Evolutionary conservation across 106 monocot species (phyloP), one percentile per base, ranked within the genome.

Genomic region (Chionographis japonica): DNA sequence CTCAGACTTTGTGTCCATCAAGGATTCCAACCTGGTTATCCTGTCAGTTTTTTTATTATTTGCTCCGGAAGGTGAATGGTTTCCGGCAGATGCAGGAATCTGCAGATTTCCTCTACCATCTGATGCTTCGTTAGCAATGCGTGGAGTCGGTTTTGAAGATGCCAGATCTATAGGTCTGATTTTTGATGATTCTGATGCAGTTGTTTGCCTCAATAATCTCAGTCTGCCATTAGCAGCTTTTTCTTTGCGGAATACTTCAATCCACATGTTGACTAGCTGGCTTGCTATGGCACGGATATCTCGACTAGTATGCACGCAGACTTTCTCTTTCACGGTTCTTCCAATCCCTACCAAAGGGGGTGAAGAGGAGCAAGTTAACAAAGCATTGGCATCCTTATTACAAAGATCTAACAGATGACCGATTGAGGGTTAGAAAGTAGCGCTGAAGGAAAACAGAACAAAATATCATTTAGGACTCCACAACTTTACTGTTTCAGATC

Each of bases 271-370:
- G 57, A 98, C 90, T 16, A 98, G 83, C 63, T 98, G 97, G 69
- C 97, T 92, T 55, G 97, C 97, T 50, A 98, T 75, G 37, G 92
- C 84, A 69, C 97, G 97, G 37, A 98, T 98, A 73, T 98, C 97
- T 69, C 97, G 74, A 65, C 92, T 92, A 59, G 97, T 92, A 72
- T 98, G 97, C 56, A 98, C 76, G 77, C 92, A 90, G 4, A 98
- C 97, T 75, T 89, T 97, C 66, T 97, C 92, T 60, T 97, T 97
- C 17, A 97, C 64, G 6, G 95, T 97, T 53, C 80, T 92, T 37
- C 95, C 95, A 54, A 97, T 84, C 4, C 95, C 95, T 97, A 56
- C 54, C 85, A 53, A 14, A 64, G 20, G 20, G 15, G n/a, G 8
- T 58, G 68, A 55, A 62, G 52, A 27, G 27, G 27, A 46, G 46